A percentile compares a stretch with the other conserved stretches of the same genome.
These are phyloP conservation scores for Aspergillus hancockii DNA, from an alignment of 495 filamentous ascomycete genomes.

Conservation along the genomic window DNA sequence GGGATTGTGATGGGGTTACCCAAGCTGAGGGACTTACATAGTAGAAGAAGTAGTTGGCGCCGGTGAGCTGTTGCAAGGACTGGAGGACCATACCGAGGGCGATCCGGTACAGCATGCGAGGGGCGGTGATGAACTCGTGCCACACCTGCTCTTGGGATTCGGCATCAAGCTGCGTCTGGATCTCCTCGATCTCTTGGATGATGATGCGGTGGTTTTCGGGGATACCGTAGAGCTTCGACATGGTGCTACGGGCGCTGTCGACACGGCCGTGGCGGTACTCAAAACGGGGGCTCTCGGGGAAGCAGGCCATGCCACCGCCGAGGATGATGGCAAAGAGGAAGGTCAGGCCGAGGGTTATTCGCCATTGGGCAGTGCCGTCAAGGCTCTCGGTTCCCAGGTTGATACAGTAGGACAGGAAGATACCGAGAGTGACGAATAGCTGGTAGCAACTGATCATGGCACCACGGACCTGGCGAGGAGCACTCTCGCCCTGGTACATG, in stretches of 20 bases:
- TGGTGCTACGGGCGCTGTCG: conserved; percentile 63
- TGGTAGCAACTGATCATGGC: conserved; percentile 75
- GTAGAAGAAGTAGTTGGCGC: conserved; percentile 79
- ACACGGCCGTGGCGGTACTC: conserved; percentile 65
- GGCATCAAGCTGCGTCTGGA: conserved; percentile 58
- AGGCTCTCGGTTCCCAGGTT: conserved; percentile 69
- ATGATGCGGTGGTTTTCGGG: conserved; percentile 63
- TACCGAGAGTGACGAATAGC: conserved; percentile 84
- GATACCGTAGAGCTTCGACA: conserved; percentile 72
- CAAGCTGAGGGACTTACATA: conserved; percentile 53
- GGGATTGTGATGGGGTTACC: no score
- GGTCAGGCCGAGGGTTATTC: conserved; percentile 75
- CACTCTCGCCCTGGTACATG: conserved; percentile 74
- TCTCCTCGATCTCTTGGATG: conserved; percentile 65
- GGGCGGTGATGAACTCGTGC: conserved; percentile 69
- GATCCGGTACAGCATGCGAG: conserved; percentile 73
- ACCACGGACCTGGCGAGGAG: conserved; percentile 65
- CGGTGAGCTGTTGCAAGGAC: conserved; percentile 67
- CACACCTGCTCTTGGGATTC: conserved; percentile 60
- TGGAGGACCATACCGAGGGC: conserved; percentile 68
- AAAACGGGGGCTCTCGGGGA: conserved; percentile 71
- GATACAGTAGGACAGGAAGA: conserved; percentile 77
- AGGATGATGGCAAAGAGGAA: conserved; percentile 75
- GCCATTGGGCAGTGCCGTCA: conserved; percentile 60
- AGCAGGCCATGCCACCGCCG: conserved; percentile 67